Conservation (phyloP, 116 monocot genomes). For the Iris pallida region DNA sequence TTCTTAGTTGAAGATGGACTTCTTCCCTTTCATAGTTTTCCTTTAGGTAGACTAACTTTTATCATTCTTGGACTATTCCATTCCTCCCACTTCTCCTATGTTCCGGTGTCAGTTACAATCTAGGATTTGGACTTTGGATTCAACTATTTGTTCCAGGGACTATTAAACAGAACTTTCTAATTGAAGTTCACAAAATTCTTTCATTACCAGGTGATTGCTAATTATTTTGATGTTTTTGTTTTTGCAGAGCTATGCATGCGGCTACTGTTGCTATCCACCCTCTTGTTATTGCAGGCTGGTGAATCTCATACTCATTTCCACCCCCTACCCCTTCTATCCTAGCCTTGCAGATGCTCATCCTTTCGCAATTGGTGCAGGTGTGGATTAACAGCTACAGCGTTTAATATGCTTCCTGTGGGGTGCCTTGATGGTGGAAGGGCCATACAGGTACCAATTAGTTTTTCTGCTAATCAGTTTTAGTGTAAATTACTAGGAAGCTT, state of each 20-base stretch:
- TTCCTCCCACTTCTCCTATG: too few relatives aligned
- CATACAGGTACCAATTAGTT: slow-evolving; percentile 48
- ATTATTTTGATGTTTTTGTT: background rate
- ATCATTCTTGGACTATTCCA: too few relatives aligned
- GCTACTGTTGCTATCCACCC: slow-evolving; percentile 89
- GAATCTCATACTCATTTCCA: slow-evolving; percentile 15
- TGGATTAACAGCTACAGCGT: slow-evolving; percentile 89
- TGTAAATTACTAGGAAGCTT: too few relatives aligned
- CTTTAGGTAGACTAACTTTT: too few relatives aligned
- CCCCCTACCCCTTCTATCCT: background rate
- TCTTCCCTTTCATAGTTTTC: too few relatives aligned
- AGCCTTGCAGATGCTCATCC: slow-evolving; percentile 2
- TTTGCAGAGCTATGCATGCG: slow-evolving; percentile 90
- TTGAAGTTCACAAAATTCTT: too few relatives aligned
- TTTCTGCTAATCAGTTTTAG: too few relatives aligned
- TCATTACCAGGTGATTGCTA: background rate
- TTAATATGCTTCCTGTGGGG: slow-evolving; percentile 99
- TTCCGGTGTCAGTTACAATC: too few relatives aligned
- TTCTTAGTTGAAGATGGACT: too few relatives aligned
- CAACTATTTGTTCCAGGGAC: too few relatives aligned
- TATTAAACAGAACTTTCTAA: too few relatives aligned
- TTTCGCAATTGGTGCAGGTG: slow-evolving; percentile 50
- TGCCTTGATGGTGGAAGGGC: slow-evolving; percentile 99
- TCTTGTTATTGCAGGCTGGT: slow-evolving; percentile 96
- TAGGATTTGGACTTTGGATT: too few relatives aligned